phyloP scores from a whole-genome alignment of 1,284 basidiomycete genomes.

The Pterula multifida region DNA sequence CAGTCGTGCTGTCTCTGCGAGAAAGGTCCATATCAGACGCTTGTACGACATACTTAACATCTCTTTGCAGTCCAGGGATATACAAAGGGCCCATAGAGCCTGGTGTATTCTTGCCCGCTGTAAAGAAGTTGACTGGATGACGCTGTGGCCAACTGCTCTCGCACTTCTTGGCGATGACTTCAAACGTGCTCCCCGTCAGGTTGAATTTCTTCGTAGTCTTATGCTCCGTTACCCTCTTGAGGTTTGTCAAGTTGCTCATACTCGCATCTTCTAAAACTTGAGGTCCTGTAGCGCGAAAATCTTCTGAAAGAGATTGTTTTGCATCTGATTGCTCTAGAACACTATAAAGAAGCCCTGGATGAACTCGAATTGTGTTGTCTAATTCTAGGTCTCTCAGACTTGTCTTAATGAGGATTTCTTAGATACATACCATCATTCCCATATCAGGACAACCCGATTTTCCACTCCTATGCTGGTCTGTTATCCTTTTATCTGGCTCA shows the following conservation, averaged over 20 bases:
- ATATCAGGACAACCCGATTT: constrained; percentile 65
- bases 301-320: constrained; percentile 69
- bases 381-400: constrained; percentile 3
- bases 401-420: constrained; percentile 7
- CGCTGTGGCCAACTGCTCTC: constrained; percentile 66
- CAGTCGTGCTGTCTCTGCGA: constrained; percentile 24
- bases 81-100: constrained; percentile 53
- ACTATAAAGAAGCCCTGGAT: constrained; percentile 61
- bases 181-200: constrained; percentile 22
- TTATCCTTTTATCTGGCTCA: constrained; percentile 52
- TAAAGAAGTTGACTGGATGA: constrained; percentile 70
- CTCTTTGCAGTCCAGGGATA: constrained; percentile 58
- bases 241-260: constrained; percentile 28
- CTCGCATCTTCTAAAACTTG: not conserved
- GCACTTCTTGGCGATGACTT: constrained; percentile 20
- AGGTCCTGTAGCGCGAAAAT: constrained; percentile 44
- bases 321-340: constrained; percentile 43
- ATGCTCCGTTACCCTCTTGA: constrained; percentile 56
- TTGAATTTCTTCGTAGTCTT: constrained; percentile 56
- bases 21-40: constrained; percentile 60
- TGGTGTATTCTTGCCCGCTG: constrained; percentile 79
- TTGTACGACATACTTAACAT: constrained; percentile 67
- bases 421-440: constrained; percentile 81
- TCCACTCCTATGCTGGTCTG: constrained; percentile 78
- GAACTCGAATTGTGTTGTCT: constrained; percentile 69